Conservation (phyloP, 257 asterid species). For the Eucommia ulmoides region DNA sequence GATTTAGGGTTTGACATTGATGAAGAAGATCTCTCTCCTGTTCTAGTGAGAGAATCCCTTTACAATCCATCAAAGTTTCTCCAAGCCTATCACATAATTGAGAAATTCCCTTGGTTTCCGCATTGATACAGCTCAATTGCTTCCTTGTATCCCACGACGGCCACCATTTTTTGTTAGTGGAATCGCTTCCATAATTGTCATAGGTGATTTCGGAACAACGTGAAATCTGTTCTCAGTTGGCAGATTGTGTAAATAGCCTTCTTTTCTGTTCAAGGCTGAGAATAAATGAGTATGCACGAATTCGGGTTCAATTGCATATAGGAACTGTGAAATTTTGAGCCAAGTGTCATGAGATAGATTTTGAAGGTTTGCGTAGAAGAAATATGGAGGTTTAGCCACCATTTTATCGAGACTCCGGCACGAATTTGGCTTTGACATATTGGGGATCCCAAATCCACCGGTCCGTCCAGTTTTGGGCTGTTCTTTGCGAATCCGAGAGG, state of each 20-base stretch:
- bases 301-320: constrained; percentile 70
- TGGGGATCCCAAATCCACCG: constrained; percentile 28
- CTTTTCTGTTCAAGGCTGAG: constrained; percentile 64
- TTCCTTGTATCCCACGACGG: constrained; percentile 84
- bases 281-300: constrained; percentile 29
- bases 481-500: constrained; percentile 14
- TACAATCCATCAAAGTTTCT: constrained; percentile 28
- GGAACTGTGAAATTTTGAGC: constrained; percentile 62
- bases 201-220: constrained; percentile 54
- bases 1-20: constrained; percentile 42
- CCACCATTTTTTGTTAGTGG: constrained; percentile 63
- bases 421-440: constrained; percentile 28
- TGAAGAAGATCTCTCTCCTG: constrained; percentile 41
- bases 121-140: constrained; percentile 33
- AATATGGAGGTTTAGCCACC: constrained; percentile 69
- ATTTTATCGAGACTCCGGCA: constrained; percentile 27
- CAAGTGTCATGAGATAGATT: constrained; percentile 43
- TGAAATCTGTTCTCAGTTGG: constrained; percentile 52
- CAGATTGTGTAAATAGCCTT: constrained; percentile 86
- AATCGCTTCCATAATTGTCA: constrained; percentile 54
- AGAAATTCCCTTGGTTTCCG: constrained; percentile 28
- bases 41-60: constrained; percentile 36
- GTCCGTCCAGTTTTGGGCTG: constrained; percentile 14
- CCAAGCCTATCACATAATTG: constrained; percentile 50
- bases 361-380: constrained; percentile 52